Conservation (phyloP, 164 flowering plant genomes). For the Magnolia kwangsiensis region DNA sequence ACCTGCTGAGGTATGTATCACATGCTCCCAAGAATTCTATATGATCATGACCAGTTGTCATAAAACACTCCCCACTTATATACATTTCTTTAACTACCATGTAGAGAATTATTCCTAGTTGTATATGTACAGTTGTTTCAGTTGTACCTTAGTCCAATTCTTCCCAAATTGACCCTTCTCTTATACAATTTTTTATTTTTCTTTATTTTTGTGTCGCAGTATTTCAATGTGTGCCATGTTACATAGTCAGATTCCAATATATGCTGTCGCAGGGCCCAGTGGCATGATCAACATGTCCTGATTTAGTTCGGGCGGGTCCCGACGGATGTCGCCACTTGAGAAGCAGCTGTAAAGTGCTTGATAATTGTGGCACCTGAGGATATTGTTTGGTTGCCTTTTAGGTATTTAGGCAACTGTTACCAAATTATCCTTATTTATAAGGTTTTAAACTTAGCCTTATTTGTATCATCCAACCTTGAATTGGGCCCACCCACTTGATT, state of each 20-base stretch:
- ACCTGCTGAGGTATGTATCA: constrained; percentile 4
- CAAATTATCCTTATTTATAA: neutral
- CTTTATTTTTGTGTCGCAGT: neutral
- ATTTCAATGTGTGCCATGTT: neutral
- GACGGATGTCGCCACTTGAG: neutral
- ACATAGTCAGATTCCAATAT: neutral
- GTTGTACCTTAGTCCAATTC: neutral
- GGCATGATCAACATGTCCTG: neutral
- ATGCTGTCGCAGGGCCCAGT: neutral
- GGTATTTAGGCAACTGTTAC: neutral
- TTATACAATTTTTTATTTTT: no score
- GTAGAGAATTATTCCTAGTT: neutral
- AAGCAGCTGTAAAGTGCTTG: neutral
- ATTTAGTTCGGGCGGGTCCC: neutral
- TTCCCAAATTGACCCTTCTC: neutral
- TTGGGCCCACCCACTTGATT: neutral
- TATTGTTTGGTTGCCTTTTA: neutral
- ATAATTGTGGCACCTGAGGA: neutral
- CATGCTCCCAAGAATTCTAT: constrained; percentile 9
- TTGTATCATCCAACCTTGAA: neutral
- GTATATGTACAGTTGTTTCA: neutral
- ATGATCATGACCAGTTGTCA: constrained; percentile 5
- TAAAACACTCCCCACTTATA: neutral
- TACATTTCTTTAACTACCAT: neutral
- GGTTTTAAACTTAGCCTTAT: neutral